phyloP scores from a whole-genome alignment of 495 filamentous ascomycete species.

The Bryoglossum gracile region DNA sequence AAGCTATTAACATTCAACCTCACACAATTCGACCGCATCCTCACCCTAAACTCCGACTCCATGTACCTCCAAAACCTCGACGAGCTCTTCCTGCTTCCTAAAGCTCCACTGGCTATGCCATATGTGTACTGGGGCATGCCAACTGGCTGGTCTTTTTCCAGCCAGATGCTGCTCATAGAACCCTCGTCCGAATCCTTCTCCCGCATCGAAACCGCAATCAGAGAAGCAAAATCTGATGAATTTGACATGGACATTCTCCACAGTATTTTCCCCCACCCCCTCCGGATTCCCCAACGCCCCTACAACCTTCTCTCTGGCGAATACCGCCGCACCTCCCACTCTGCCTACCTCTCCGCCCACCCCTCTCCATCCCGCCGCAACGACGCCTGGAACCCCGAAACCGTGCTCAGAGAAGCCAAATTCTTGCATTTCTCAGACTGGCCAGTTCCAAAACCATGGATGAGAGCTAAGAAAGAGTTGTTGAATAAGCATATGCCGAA shows the following conservation, averaged over 20 bases:
- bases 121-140: constrained; percentile 53
- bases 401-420: constrained; percentile 48
- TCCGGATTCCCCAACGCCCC: constrained; percentile 58
- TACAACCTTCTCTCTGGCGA: constrained; percentile 57
- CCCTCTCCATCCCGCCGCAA: constrained; percentile 22
- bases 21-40: constrained; percentile 48
- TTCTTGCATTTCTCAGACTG: constrained; percentile 66
- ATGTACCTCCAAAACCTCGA: constrained; percentile 51
- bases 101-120: constrained; percentile 46
- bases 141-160: constrained; percentile 37
- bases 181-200: constrained; percentile 43
- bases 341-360: constrained; percentile 42
- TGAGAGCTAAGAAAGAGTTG: constrained; percentile 19
- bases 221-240: constrained; percentile 26
- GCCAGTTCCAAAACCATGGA: constrained; percentile 59
- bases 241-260: constrained; percentile 60
- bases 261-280: constrained; percentile 45
- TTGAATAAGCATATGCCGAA: constrained; percentile 21
- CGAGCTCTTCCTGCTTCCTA: constrained; percentile 53
- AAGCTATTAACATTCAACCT: constrained; percentile 55
- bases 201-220: constrained; percentile 34
- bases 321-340: constrained; percentile 45
- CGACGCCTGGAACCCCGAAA: constrained; percentile 55
- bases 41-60: constrained; percentile 53
- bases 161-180: constrained; percentile 49